Conservation (phyloP, 2,329 filamentous ascomycete species). For the Fusarium stilboides region DNA sequence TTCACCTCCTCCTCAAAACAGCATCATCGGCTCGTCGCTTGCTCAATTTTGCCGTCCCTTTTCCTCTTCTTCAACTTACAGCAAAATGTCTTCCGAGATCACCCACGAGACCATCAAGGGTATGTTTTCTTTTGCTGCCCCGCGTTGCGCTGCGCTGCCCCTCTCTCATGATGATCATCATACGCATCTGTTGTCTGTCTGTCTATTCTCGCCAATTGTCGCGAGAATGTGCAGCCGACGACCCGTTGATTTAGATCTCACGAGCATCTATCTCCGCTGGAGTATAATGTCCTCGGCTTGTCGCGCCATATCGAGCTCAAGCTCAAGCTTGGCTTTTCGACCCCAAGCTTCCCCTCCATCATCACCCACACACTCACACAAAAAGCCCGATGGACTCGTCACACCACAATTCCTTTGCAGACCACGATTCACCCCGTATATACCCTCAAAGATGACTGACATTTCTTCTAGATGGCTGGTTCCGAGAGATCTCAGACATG, state of each 20-base stretch:
- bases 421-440: neutral
- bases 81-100: constrained; percentile 72
- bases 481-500: constrained; percentile 98
- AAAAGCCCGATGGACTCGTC: constrained; percentile 4
- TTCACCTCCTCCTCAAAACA: neutral
- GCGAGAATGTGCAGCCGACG: neutral
- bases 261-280: neutral
- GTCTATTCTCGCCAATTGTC: neutral
- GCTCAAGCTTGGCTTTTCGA: neutral
- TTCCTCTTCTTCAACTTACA: constrained; percentile 24
- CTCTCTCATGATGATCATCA: constrained; percentile 48
- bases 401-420: constrained; percentile 7
- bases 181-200: constrained; percentile 8
- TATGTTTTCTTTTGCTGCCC: constrained; percentile 56
- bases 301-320: neutral
- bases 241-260: neutral
- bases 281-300: neutral
- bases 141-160: constrained; percentile 45
- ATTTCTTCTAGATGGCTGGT: constrained; percentile 89
- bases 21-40: constrained; percentile 38
- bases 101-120: constrained; percentile 84
- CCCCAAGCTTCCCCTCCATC: constrained; percentile 1
- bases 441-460: constrained; percentile 25
- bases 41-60: constrained; percentile 13
- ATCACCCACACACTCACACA: neutral